phyloP scores from a whole-genome alignment of 1,284 basidiomycete genomes.

The Ganoderma meredithae region DNA sequence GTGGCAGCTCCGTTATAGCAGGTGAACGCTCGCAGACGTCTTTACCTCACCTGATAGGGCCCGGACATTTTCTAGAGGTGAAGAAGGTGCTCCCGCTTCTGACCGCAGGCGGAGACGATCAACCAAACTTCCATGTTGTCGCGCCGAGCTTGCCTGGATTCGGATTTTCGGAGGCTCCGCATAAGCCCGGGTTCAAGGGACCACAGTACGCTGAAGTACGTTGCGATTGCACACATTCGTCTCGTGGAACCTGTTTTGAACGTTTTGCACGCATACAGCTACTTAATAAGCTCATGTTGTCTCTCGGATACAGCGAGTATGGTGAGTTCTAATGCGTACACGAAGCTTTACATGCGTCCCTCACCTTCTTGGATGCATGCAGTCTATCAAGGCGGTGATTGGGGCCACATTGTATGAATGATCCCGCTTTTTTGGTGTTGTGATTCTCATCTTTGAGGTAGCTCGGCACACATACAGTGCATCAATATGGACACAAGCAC shows the following conservation, averaged over 20 bases:
- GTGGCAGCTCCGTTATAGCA: constrained; percentile 23
- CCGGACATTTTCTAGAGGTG: constrained; percentile 64
- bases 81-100: constrained; percentile 61
- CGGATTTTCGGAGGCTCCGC: constrained; percentile 56
- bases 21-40: neutral
- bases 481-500: constrained; percentile 23
- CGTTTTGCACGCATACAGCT: constrained; percentile 15
- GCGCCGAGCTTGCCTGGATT: constrained; percentile 58
- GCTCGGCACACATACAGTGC: constrained; percentile 36
- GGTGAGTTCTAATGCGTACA: constrained; percentile 17
- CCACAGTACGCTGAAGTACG: constrained; percentile 31
- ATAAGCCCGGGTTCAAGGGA: constrained; percentile 44
- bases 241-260: neutral
- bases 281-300: constrained; percentile 34
- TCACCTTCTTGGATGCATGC: neutral
- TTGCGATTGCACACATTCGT: neutral
- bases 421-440: neutral
- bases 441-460: neutral
- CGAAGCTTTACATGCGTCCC: neutral
- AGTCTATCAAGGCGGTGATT: constrained; percentile 8
- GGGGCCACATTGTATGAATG: neutral
- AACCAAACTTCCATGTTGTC: constrained; percentile 68
- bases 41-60: constrained; percentile 50
- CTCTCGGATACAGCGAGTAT: constrained; percentile 36
- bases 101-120: constrained; percentile 45